Conservation (phyloP, 2,329 filamentous ascomycete genomes). For the Fusarium begoniae region DNA sequence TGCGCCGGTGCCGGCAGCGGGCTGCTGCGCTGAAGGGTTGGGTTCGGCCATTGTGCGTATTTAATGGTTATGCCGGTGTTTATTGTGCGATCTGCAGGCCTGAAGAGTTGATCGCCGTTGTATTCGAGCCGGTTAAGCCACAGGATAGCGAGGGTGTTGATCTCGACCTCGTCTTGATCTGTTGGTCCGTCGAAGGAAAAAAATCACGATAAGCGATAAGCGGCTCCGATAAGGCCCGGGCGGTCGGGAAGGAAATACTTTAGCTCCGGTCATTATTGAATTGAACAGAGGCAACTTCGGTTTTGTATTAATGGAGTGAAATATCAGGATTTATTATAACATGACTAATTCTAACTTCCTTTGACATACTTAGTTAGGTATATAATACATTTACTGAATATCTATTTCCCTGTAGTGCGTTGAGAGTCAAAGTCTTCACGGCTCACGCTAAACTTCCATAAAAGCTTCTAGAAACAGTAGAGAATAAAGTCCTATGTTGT, state of each 20-base stretch:
- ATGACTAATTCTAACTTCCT: neutral
- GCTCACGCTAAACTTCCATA: neutral
- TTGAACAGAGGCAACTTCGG: neutral
- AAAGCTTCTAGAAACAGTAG: constrained; percentile 10
- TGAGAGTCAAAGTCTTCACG: neutral
- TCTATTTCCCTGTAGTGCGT: neutral
- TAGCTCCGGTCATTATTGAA: constrained; percentile 13
- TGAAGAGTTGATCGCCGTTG: neutral
- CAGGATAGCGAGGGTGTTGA: constrained; percentile 18
- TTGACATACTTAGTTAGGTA: neutral
- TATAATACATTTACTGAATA: neutral
- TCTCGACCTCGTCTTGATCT: constrained; percentile 18
- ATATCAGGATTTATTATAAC: neutral
- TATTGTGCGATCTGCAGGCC: neutral
- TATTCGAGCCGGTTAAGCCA: constrained; percentile 10
- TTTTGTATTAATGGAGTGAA: neutral
- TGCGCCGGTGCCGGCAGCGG: constrained; percentile 39
- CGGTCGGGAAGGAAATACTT: constrained; percentile 39
- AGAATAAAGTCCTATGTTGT: neutral
- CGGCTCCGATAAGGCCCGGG: constrained; percentile 34
- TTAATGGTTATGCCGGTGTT: neutral
- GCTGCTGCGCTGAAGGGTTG: constrained; percentile 37
- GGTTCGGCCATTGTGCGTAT: constrained; percentile 37
- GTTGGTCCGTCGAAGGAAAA: constrained; percentile 30
- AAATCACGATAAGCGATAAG: constrained; percentile 19